These are phyloP conservation scores for Veloporphyrellus conicus DNA, from an alignment of 1,284 basidiomycete genomes.

Conservation along the genomic window DNA sequence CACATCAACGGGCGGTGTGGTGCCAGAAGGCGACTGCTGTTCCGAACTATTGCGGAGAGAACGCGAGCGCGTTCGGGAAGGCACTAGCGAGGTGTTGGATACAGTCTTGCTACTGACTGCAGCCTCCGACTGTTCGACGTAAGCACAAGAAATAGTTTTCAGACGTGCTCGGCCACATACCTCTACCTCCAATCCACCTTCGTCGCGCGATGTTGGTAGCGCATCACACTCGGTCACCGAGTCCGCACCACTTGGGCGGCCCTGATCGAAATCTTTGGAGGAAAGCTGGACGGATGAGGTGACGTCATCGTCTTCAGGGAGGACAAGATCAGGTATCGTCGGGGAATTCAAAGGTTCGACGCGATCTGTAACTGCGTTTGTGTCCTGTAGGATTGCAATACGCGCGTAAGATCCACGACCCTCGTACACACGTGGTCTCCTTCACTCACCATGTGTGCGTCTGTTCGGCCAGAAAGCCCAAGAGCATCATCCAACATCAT, in stretches of 20 bases:
- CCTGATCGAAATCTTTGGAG: no score
- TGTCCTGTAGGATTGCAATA: neutral
- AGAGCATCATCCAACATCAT: neutral
- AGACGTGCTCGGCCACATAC: neutral
- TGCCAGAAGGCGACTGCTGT: neutral
- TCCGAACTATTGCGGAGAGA: neutral
- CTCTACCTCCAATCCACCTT: neutral
- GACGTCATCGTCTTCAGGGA: constrained; percentile 12
- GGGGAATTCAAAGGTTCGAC: no score
- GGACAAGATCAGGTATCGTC: neutral
- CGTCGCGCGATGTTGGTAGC: constrained; percentile 8
- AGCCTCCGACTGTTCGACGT: constrained; percentile 11
- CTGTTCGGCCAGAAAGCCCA: neutral
- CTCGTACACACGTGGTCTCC: neutral
- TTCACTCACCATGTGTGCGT: neutral
- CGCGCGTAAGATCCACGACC: neutral
- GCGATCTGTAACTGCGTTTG: no score
- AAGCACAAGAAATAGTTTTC: neutral
- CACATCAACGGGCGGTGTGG: neutral
- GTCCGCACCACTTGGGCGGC: no score
- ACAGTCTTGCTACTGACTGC: constrained; percentile 11
- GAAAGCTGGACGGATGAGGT: neutral
- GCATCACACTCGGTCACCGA: constrained; percentile 23
- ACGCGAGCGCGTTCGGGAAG: neutral
- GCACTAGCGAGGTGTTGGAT: constrained; percentile 15